phyloP scores from a whole-genome alignment of 495 filamentous ascomycete species.

The Poronia punctata region DNA sequence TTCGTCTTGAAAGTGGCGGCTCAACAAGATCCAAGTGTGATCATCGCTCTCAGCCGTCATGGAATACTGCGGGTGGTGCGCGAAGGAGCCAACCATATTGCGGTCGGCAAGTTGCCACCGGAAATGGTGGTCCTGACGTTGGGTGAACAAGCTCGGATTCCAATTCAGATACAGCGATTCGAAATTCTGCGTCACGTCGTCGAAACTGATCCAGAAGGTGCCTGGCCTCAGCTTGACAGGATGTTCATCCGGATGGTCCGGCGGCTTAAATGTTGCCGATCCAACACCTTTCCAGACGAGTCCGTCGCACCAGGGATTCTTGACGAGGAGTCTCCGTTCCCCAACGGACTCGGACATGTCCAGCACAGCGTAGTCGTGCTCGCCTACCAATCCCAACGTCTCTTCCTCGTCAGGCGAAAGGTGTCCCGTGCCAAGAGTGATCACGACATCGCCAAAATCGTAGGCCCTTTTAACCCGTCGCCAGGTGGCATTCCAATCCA shows the following conservation, averaged over 20 bases:
- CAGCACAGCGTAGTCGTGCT: slow-evolving; percentile 92
- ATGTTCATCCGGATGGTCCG: slow-evolving; percentile 14
- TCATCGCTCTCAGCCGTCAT: slow-evolving; percentile 51
- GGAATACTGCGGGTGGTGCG: slow-evolving; percentile 76
- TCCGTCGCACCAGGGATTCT: slow-evolving; percentile 93
- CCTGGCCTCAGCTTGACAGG: slow-evolving; percentile 46
- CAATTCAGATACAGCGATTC: slow-evolving; percentile 96
- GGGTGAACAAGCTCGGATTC: slow-evolving; percentile 78
- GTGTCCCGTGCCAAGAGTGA: slow-evolving; percentile 85
- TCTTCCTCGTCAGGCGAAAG: slow-evolving; percentile 66
- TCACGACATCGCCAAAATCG: slow-evolving; percentile 69
- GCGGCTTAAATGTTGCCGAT: slow-evolving; percentile 12
- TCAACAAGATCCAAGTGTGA: slow-evolving; percentile 76
- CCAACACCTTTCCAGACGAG: slow-evolving; percentile 50
- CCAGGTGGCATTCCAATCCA: slow-evolving; percentile 72
- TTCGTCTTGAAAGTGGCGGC: slow-evolving; percentile 64
- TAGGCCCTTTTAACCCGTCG: slow-evolving; percentile 66
- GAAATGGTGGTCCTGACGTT: slow-evolving; percentile 85
- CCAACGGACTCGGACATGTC: slow-evolving; percentile 61
- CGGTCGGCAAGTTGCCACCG: slow-evolving; percentile 67
- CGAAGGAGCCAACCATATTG: slow-evolving; percentile 56
- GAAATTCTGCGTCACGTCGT: slow-evolving; percentile 80
- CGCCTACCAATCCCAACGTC: slow-evolving; percentile 70
- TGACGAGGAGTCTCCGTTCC: slow-evolving; percentile 66
- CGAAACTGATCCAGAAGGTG: slow-evolving; percentile 85